Conservation (phyloP, 1,284 basidiomycete species). For the Hortiboletus rubellus region DNA sequence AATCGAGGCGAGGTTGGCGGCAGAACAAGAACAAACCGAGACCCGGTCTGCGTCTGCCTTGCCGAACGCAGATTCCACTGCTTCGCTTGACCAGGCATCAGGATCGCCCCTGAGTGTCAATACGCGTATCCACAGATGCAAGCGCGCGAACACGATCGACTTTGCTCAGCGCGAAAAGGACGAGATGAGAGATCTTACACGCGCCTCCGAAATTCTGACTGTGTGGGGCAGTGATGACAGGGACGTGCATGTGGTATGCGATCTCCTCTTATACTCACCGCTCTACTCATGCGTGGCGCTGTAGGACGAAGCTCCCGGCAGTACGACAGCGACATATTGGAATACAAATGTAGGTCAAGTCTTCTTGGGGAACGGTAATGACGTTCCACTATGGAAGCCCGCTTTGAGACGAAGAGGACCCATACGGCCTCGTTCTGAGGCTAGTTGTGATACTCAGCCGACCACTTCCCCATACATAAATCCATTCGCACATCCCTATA, state of each 20-base stretch:
- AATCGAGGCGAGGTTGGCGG: conserved; percentile 20
- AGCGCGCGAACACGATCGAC: conserved; percentile 57
- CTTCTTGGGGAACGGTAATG: conserved; percentile 75
- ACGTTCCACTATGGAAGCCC: conserved; percentile 56
- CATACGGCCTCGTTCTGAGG: neutral
- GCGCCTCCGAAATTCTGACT: conserved; percentile 76
- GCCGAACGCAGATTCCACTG: neutral
- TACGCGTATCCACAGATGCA: conserved; percentile 33
- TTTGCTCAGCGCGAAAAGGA: conserved; percentile 80
- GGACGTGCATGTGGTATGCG: conserved; percentile 18
- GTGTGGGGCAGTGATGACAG: conserved; percentile 30
- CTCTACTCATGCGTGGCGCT: conserved; percentile 1
- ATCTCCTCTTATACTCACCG: neutral
- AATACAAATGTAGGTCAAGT: conserved; percentile 61
- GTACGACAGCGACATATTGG: conserved; percentile 47
- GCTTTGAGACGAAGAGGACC: conserved; percentile 18
- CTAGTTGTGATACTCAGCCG: neutral
- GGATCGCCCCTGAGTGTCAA: conserved; percentile 1
- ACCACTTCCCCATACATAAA: conserved; percentile 12
- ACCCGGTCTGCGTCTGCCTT: neutral
- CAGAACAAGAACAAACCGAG: conserved; percentile 7
- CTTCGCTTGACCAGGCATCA: conserved; percentile 2
- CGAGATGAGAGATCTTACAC: conserved; percentile 87
- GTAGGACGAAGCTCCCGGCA: conserved; percentile 33
- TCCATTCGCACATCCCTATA: conserved; percentile 15